Evolutionary conservation across 345 rosid genomes (phyloP).

Genomic region (Pugionium dolabratum): DNA sequence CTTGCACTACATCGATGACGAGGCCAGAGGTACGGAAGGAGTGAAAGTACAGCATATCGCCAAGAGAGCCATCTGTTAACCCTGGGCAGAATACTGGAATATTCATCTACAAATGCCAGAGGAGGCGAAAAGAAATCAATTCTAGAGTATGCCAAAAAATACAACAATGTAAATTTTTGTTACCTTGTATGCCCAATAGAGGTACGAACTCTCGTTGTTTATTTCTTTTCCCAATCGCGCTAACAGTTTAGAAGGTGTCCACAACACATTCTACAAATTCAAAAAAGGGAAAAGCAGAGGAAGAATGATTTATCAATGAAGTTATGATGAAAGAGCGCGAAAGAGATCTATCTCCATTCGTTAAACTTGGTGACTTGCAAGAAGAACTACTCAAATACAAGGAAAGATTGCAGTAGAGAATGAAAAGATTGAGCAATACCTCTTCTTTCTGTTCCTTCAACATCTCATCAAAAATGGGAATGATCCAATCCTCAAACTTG

Average conservation of each 20-base stretch:
- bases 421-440: constrained; percentile 39
- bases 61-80: constrained; percentile 92
- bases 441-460: constrained; percentile 86
- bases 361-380: neutral
- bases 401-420: neutral
- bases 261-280: constrained; percentile 54
- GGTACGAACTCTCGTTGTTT: constrained; percentile 77
- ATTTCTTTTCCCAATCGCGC: constrained; percentile 88
- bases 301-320: neutral
- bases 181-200: constrained; percentile 96
- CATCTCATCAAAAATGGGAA: constrained; percentile 89
- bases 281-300: constrained; percentile 21
- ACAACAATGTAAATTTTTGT: neutral
- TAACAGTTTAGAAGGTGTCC: constrained; percentile 91
- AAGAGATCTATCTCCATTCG: neutral
- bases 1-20: constrained; percentile 69
- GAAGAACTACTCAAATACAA: neutral
- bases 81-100: constrained; percentile 95
- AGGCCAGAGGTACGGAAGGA: constrained; percentile 66
- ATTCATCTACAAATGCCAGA: constrained; percentile 60
- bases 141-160: neutral
- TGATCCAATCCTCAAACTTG: constrained; percentile 96
- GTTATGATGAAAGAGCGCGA: constrained; percentile 13
- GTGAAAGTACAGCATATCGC: constrained; percentile 94
- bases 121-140: neutral